Evolutionary conservation across 1,139 yeast genomes (phyloP).

Genomic region (Saccharomyces pastorianus): DNA sequence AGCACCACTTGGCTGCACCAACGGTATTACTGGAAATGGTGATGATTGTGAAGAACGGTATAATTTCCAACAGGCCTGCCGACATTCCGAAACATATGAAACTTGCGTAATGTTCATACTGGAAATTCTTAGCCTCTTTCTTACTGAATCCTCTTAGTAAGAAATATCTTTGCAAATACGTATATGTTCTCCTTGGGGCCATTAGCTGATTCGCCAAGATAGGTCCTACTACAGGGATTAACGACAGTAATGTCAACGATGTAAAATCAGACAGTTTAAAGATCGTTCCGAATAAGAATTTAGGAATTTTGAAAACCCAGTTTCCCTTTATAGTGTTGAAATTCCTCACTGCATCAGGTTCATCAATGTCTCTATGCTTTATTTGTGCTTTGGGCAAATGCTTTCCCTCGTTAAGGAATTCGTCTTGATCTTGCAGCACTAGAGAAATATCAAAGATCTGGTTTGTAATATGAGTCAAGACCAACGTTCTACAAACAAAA

Average conservation of each 20-base stretch:
- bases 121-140: constrained; percentile 11
- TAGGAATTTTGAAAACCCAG: constrained; percentile 10
- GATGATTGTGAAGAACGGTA: constrained; percentile 27
- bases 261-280: constrained; percentile 5
- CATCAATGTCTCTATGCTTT: constrained; percentile 7
- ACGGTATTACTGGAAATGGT: constrained; percentile 28
- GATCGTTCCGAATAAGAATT: constrained; percentile 2
- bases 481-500: constrained; percentile 17
- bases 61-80: constrained; percentile 27
- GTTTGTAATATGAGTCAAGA: constrained; percentile 19
- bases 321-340: constrained; percentile 2
- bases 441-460: constrained; percentile 25
- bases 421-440: constrained; percentile 15
- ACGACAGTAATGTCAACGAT: constrained; percentile 12
- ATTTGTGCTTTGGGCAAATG: constrained; percentile 6
- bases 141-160: constrained; percentile 10
- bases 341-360: background rate
- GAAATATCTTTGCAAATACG: constrained; percentile 19
- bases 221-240: constrained; percentile 28
- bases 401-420: constrained; percentile 16
- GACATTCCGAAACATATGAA: constrained; percentile 29
- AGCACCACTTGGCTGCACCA: constrained; percentile 27
- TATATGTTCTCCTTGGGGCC: constrained; percentile 22
- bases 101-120: constrained; percentile 21
- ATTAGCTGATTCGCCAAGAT: constrained; percentile 19